Base-by-base conservation (phyloP, 1,284 basidiomycete species). In the Fomes fomentarius region DNA sequence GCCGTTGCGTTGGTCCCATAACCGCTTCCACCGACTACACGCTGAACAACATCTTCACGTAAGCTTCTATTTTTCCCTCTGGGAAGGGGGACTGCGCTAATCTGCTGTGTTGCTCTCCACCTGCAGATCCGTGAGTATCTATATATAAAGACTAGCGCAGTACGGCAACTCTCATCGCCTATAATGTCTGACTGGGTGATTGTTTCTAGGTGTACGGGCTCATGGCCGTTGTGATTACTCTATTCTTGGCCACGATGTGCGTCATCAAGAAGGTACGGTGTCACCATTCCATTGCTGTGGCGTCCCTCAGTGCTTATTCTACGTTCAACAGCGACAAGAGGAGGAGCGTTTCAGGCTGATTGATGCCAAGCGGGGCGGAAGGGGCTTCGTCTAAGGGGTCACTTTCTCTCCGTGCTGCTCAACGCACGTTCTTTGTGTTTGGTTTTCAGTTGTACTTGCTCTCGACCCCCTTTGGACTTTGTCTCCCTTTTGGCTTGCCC, bases 31-130 rank as follows among this genome's bases (percentile, higher is more conserved):
- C 87, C 19, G 91, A 94, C 66, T 75, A 70, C 62, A 87, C 82
- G 22, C 74, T 95, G 60, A 89, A 94, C 69, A 81, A 90, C 61
- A 77, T 88, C 45, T 95, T 95, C 76, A 89, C 90, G 84, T 91
- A 71, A 53, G 87, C 80, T 21, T 39, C 22, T 38, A 26, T 38
- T 57, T 43, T 14, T 41, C 22, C 38, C 31, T 15, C 28, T 38
- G 6, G 17, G 10, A 24, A 22, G 17, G 10, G 22, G 39, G 26
- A 7, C 15, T 7, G 31, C 28, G 31, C 52, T 50, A 26, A 46
- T 41, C 17, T 37, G 22, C 21, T 41, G n/a, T 48, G 30, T 47
- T 21, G 21, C 24, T 14, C n/a, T 22, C 37, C 19, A 11, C 31
- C 47, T 42, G 17, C 60, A 49, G 40, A 21, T 10, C 33, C 39